Evolutionary conservation across 352 stramenopile genomes (phyloP).

Genomic region (Phytophthora multivora): DNA sequence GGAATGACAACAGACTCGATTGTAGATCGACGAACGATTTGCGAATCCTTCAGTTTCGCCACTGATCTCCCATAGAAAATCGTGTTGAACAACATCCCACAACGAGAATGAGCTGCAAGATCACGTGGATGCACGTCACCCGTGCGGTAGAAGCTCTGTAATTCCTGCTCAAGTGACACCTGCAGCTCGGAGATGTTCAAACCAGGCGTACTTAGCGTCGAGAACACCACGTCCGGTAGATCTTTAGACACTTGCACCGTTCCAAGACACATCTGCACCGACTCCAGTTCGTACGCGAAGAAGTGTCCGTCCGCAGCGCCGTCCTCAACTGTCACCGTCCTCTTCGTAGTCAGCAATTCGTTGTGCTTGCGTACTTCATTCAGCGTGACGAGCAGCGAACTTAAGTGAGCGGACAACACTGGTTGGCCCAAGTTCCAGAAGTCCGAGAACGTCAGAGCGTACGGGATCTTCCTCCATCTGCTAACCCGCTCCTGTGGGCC

Average conservation of each 20-base stretch:
- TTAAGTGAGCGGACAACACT: slow-evolving; percentile 27
- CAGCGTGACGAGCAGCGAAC: slow-evolving; percentile 25
- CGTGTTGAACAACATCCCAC: slow-evolving; percentile 32
- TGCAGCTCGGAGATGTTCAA: slow-evolving; percentile 34
- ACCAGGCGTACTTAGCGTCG: slow-evolving; percentile 12
- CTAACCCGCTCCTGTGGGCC: slow-evolving; percentile 4
- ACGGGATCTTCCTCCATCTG: slow-evolving; percentile 32
- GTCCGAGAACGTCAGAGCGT: slow-evolving; percentile 24
- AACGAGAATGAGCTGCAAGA: slow-evolving; percentile 16
- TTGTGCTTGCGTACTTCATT: slow-evolving; percentile 31
- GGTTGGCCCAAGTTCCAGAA: slow-evolving; percentile 32
- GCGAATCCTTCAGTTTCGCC: slow-evolving; percentile 10
- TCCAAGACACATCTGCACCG: slow-evolving; percentile 37
- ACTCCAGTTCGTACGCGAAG: slow-evolving; percentile 40
- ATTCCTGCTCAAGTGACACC: slow-evolving; percentile 32
- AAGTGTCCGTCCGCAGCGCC: slow-evolving; percentile 28
- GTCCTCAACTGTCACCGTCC: slow-evolving; percentile 1
- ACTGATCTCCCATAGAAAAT: slow-evolving; percentile 24
- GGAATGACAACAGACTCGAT: slow-evolving; percentile 37
- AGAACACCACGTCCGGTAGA: slow-evolving; percentile 22
- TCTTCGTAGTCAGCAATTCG: slow-evolving; percentile 1
- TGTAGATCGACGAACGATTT: slow-evolving; percentile 9
- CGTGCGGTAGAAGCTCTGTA: slow-evolving; percentile 3
- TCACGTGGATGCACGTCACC: slow-evolving; percentile 8
- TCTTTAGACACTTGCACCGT: slow-evolving; percentile 25